phyloP scores from a whole-genome alignment of 495 filamentous ascomycete species.

The Hypoxylon fragiforme region DNA sequence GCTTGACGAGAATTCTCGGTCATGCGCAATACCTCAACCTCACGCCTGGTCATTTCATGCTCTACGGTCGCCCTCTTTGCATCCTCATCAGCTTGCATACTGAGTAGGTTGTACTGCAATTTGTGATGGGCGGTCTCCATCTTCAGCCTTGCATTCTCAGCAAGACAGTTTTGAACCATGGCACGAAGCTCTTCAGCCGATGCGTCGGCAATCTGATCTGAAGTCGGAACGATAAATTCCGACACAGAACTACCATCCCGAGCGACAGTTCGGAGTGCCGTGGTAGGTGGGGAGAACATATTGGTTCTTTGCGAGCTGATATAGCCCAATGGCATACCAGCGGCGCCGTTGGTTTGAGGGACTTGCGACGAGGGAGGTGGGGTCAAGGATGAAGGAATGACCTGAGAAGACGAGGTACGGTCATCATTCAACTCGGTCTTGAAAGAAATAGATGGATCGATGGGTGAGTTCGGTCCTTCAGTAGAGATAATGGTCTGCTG shows the following conservation, averaged over 20 bases:
- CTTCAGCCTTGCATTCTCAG: slow-evolving; percentile 65
- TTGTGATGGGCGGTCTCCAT: slow-evolving; percentile 90
- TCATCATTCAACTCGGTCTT: slow-evolving; percentile 48
- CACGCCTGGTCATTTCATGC: slow-evolving; percentile 86
- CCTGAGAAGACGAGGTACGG: slow-evolving; percentile 28
- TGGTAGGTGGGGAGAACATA: slow-evolving; percentile 61
- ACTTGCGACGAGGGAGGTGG: slow-evolving; percentile 76
- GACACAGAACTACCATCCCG: slow-evolving; percentile 54
- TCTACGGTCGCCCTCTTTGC: slow-evolving; percentile 88
- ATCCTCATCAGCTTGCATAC: slow-evolving; percentile 83
- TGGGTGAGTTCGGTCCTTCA: slow-evolving; percentile 46
- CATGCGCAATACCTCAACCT: slow-evolving; percentile 82
- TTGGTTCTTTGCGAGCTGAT: slow-evolving; percentile 46
- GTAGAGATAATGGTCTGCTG: slow-evolving; percentile 51
- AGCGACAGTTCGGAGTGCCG: slow-evolving; percentile 50
- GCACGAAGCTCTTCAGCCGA: slow-evolving; percentile 60
- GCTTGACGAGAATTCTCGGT: slow-evolving; percentile 56
- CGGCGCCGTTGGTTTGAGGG: slow-evolving; percentile 41
- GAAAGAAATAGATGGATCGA: slow-evolving; percentile 41
- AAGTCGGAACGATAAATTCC: slow-evolving; percentile 60
- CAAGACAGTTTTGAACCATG: slow-evolving; percentile 55
- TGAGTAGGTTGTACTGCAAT: slow-evolving; percentile 84
- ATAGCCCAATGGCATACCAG: slow-evolving; percentile 46
- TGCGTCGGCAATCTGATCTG: slow-evolving; percentile 66
- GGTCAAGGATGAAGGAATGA: slow-evolving; percentile 62